These are phyloP conservation scores for Niveomyces coronatus DNA, from an alignment of 2,329 filamentous ascomycete species.

Conservation along the genomic window DNA sequence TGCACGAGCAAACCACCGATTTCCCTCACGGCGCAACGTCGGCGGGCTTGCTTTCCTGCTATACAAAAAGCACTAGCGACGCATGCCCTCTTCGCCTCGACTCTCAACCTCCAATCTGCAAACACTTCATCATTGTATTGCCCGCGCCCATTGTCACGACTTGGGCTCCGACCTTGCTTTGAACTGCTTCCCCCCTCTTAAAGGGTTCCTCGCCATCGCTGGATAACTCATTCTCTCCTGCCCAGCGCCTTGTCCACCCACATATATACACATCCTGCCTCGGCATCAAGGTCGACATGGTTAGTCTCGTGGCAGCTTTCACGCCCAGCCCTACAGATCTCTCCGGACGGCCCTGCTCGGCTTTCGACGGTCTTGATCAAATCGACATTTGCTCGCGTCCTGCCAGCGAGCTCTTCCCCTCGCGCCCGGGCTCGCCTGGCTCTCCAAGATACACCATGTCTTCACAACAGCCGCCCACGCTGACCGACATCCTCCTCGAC, in stretches of 20 bases:
- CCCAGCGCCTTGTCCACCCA: too few relatives aligned
- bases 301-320: slow-evolving; percentile 34
- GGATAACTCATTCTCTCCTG: neutral
- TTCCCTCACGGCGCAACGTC: neutral
- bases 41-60: neutral
- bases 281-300: slow-evolving; percentile 27
- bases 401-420: slow-evolving; percentile 36
- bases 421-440: slow-evolving; percentile 27
- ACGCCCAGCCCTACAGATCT: slow-evolving; percentile 31
- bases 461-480: slow-evolving; percentile 46
- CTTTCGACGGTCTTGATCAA: slow-evolving; percentile 33
- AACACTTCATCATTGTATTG: too few relatives aligned
- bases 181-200: too few relatives aligned
- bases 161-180: too few relatives aligned
- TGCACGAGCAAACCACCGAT: slow-evolving; percentile 4
- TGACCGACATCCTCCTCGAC: slow-evolving; percentile 83
- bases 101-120: too few relatives aligned
- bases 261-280: neutral
- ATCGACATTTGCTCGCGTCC: slow-evolving; percentile 34
- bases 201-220: neutral
- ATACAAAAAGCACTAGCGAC: neutral
- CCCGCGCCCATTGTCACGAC: too few relatives aligned
- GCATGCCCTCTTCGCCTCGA: neutral
- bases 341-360: slow-evolving; percentile 34
- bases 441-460: slow-evolving; percentile 23